Percentiles rank a stretch among this genome's conserved stretches.
Evolutionary conservation across 1,139 yeast genomes (phyloP).

Genomic region (Pichiaceae sp.): DNA sequence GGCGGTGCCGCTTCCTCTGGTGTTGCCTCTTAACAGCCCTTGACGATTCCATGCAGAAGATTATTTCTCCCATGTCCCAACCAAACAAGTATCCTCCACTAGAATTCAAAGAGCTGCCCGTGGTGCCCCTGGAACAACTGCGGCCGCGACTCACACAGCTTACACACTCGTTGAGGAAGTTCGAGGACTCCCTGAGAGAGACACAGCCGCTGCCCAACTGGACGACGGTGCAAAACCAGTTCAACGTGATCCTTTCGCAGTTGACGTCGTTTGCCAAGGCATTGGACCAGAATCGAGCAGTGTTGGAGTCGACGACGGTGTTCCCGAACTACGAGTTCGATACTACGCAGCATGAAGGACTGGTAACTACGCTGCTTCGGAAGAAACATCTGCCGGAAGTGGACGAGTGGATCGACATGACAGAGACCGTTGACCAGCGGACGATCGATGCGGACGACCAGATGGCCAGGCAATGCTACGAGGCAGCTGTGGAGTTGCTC

Average conservation of each 20-base stretch:
- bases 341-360: slow-evolving; percentile 71
- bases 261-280: slow-evolving; percentile 65
- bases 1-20: slow-evolving; percentile 6
- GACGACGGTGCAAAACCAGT: slow-evolving; percentile 62
- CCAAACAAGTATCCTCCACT: slow-evolving; percentile 1
- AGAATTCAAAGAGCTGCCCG: slow-evolving; percentile 39
- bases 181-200: slow-evolving; percentile 30
- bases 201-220: slow-evolving; percentile 17
- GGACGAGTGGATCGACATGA: slow-evolving; percentile 70
- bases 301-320: slow-evolving; percentile 59
- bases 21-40: slow-evolving; percentile 4
- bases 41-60: background rate
- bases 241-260: slow-evolving; percentile 77
- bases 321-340: slow-evolving; percentile 84
- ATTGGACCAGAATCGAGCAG: slow-evolving; percentile 51
- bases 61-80: background rate
- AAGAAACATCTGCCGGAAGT: slow-evolving; percentile 89
- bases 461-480: slow-evolving; percentile 55
- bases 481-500: slow-evolving; percentile 40
- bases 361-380: slow-evolving; percentile 73
- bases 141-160: slow-evolving; percentile 52
- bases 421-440: slow-evolving; percentile 22
- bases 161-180: slow-evolving; percentile 36
- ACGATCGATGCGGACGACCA: slow-evolving; percentile 37
- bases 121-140: slow-evolving; percentile 51